Evolutionary conservation across 495 filamentous ascomycete species (phyloP), one percentile per base, ranked within the genome.

Genomic region (Zalerion maritima): DNA sequence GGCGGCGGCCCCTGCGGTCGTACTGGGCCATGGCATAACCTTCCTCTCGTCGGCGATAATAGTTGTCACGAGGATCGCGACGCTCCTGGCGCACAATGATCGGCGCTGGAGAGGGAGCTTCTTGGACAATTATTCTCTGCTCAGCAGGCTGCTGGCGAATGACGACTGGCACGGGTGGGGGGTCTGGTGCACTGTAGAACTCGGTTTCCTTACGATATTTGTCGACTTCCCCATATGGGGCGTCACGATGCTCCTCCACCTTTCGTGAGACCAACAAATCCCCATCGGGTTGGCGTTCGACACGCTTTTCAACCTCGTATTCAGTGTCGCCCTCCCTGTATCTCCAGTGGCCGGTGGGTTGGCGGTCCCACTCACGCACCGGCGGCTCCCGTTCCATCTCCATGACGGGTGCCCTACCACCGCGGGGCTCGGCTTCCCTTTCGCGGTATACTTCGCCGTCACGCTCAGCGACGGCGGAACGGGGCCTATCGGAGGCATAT

Each of bases 71-170:
- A 21, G 68, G 49, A 29, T 67, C 66, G 26, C 64, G 72, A 26
- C 75, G 66, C 36, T 84, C 74, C 19, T 75, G 62, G 15, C 64
- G 61, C 21, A 79, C 44, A 28, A 85, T 71, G 34, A 82, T 59
- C 5, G 73, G 73, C 26, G 71, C 59, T 26, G 69, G 73, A n/a
- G 47, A 27, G 5, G 75, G 72, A 3, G 69, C 64, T 60, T 85
- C 74, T 46, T 78, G 69, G 36, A 84, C 64, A 42, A 84, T 77
- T 55, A 86, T 70, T 45, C 69, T 69, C 41, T 81, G 74, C 24
- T 60, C 62, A 42, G 82, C 69, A 24, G 54, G 55, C 22, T 58
- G 47, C 34, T 72, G 71, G 38, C 69, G 76, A 50, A 85, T 78
- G 42, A 82, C 58, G 39, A 79, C 73, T 24, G 77, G 73, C 32